Evolutionary conservation across 192 early-diverging fungal species (phyloP).

Genomic region (Dimargaris verticillata): DNA sequence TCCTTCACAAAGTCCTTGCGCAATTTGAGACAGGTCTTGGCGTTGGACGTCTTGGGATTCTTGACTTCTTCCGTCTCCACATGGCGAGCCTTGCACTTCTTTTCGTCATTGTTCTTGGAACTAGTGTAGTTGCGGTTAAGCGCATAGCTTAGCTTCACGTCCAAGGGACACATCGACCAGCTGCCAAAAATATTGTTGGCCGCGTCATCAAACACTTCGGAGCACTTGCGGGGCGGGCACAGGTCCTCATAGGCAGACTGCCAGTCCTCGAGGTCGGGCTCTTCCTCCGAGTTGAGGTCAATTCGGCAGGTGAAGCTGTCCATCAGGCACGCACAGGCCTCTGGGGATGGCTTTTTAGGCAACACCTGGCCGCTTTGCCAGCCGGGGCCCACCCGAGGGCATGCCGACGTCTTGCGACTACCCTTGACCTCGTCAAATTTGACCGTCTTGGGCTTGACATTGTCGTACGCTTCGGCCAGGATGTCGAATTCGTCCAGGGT

Average conservation of each 20-base stretch:
- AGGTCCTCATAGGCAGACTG: constrained; percentile 20
- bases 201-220: constrained; percentile 21
- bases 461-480: constrained; percentile 29
- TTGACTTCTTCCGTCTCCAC: constrained; percentile 14
- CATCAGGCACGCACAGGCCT: constrained; percentile 47
- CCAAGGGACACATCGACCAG: constrained; percentile 21
- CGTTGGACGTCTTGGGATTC: constrained; percentile 20
- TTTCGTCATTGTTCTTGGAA: constrained; percentile 14
- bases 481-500: constrained; percentile 39
- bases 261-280: constrained; percentile 17
- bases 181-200: constrained; percentile 24
- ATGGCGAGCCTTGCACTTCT: constrained; percentile 20
- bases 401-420: constrained; percentile 22
- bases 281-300: constrained; percentile 15
- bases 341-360: constrained; percentile 43
- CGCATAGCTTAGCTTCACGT: constrained; percentile 21
- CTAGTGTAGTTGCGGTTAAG: constrained; percentile 27
- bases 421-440: constrained; percentile 35
- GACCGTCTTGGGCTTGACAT: constrained; percentile 34
- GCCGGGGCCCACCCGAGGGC: constrained; percentile 27
- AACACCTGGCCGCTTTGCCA: constrained; percentile 39
- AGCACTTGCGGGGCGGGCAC: constrained; percentile 19
- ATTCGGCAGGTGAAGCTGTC: constrained; percentile 35
- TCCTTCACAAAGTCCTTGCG: constrained; percentile 7
- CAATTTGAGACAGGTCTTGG: constrained; percentile 13